phyloP scores from a whole-genome alignment of 345 rosid species.

The Brassica carinata region DNA sequence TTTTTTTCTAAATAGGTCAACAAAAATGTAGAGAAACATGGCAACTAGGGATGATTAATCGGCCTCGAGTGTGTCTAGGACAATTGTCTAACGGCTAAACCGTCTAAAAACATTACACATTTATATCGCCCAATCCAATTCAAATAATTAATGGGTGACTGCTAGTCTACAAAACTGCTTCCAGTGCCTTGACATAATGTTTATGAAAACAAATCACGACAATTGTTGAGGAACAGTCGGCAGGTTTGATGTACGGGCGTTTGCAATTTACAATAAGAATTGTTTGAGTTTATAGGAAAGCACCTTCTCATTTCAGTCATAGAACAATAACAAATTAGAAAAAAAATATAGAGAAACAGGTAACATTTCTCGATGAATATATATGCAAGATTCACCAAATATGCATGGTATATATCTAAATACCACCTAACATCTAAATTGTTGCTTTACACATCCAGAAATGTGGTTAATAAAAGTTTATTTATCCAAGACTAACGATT shows the following conservation, averaged over 20 bases:
- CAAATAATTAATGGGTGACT: background rate
- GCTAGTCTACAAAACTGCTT: background rate
- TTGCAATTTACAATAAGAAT: background rate
- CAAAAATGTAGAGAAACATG: background rate
- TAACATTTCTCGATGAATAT: background rate
- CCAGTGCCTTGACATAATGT: background rate
- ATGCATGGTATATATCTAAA: background rate
- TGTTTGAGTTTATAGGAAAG: background rate
- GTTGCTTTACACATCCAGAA: constrained; percentile 1
- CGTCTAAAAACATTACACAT: background rate
- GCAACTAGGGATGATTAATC: background rate
- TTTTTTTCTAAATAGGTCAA: background rate
- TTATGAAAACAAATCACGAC: background rate
- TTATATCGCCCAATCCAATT: background rate
- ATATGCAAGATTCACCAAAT: background rate
- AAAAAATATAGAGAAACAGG: background rate
- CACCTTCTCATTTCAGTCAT: background rate
- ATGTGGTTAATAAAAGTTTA: background rate
- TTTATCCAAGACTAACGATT: background rate
- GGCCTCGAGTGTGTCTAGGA: background rate
- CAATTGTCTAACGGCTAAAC: background rate
- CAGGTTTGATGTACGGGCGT: background rate
- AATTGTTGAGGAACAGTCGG: background rate
- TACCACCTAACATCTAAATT: background rate
- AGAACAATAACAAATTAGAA: background rate